Evolutionary conservation across 192 early-diverging fungal species (phyloP), one percentile per base, ranked within the genome.

Genomic region (Rhizophlyctis rosea): DNA sequence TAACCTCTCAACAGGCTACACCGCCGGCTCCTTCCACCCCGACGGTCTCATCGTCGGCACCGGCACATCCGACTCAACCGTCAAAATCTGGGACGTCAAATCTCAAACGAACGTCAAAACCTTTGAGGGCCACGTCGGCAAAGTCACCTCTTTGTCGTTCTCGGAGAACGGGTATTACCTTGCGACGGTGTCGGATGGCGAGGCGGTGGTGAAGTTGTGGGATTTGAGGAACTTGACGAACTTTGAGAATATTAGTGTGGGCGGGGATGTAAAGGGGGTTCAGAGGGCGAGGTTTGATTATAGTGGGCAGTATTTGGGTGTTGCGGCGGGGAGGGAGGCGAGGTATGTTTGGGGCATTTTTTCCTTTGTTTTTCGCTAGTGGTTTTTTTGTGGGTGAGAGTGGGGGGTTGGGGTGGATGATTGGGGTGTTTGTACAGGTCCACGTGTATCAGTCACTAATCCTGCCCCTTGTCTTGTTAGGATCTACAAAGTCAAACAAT

Each of bases 91-190:
- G 85, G 93, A 97, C 72, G 73, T 95, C 54, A 91, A 87, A 61
- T 74, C 81, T 13, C 81, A 85, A 63, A 72, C 72, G 18, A 75
- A 80, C 54, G 88, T 86, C 35, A 79, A 82, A n/a, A 75, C 80
- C 3, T 89, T 94, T 53, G 75, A 79, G 58, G 79, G 77, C 59
- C 73, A 88, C 59, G 34, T 70, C 70, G 59, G 68, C 18, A 70
- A 69, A 25, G 77, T 92, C 62, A 84, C 77, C 47, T 81, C 87
- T 23, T 70, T 98, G 66, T 72, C 88, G 14, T 96, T 98, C 67
- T 88, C 88, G 50, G 94, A 96, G 59, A 96, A 96, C 72, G 96
- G 96, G 34, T 98, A 96, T 71, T 79, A 90, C 64, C 82, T 98
- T 64, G 93, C 90, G 13, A 88, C 94, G 21, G 79, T 79, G 27